These are phyloP conservation scores for Eucalyptus curtisii DNA, from an alignment of 345 rosid species.

Conservation along the genomic window DNA sequence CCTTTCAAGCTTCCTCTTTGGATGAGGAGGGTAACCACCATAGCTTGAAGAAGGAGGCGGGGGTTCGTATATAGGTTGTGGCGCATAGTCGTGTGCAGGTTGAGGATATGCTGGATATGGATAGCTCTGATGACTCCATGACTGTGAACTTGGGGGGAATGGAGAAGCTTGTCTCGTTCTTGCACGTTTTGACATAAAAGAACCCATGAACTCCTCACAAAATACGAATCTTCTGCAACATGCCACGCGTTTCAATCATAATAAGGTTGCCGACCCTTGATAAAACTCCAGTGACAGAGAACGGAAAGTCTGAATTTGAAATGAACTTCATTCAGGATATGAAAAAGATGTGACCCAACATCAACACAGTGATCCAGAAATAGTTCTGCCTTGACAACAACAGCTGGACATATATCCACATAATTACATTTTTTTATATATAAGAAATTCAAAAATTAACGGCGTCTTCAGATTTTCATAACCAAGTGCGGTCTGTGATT, in stretches of 20 bases:
- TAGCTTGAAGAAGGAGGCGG: slow-evolving; percentile 28
- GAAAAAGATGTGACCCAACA: neutral
- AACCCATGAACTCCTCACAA: slow-evolving; percentile 37
- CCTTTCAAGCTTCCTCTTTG: slow-evolving; percentile 38
- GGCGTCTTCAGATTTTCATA: neutral
- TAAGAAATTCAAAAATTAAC: neutral
- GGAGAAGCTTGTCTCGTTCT: slow-evolving; percentile 8
- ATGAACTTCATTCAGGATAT: neutral
- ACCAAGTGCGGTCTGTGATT: neutral
- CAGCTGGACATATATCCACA: neutral
- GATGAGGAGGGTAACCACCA: slow-evolving; percentile 4
- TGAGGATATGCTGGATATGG: slow-evolving; percentile 24
- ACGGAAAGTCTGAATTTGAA: neutral
- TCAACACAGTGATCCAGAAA: neutral
- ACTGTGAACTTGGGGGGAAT: slow-evolving; percentile 17
- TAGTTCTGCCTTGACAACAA: neutral
- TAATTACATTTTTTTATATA: neutral
- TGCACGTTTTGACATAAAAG: slow-evolving; percentile 27
- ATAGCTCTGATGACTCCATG: slow-evolving; percentile 26
- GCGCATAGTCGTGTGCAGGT: slow-evolving; percentile 23
- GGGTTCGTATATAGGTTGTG: slow-evolving; percentile 9
- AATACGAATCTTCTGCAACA: neutral
- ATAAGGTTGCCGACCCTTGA: neutral
- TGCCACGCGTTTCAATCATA: neutral
- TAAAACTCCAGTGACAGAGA: neutral